These are phyloP conservation scores for Lentinula novae-zelandiae DNA, from an alignment of 1,284 basidiomycete species.

Conservation along the genomic window DNA sequence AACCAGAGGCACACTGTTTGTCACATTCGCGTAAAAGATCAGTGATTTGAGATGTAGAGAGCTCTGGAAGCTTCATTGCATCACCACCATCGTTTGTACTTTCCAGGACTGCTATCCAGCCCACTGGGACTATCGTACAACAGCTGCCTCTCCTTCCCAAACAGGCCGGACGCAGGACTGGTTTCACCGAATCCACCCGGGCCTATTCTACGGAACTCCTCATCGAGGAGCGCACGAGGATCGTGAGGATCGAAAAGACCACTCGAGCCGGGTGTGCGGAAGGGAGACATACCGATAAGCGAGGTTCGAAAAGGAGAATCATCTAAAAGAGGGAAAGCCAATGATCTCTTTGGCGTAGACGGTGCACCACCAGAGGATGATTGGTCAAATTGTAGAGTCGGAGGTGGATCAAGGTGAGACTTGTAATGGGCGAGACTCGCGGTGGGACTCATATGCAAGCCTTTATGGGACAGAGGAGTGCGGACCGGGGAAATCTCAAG, in stretches of 20 bases:
- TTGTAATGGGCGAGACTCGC: conserved; percentile 63
- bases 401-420: conserved; percentile 58
- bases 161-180: conserved; percentile 54
- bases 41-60: neutral
- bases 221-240: conserved; percentile 57
- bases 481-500: conserved; percentile 51
- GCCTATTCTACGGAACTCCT: conserved; percentile 54
- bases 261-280: conserved; percentile 53
- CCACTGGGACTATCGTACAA: conserved; percentile 43
- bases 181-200: conserved; percentile 35
- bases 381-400: conserved; percentile 29
- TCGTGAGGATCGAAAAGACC: conserved; percentile 65
- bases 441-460: conserved; percentile 62
- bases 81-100: conserved; percentile 13
- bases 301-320: conserved; percentile 60
- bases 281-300: conserved; percentile 40
- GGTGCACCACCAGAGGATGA: conserved; percentile 26
- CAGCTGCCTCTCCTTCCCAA: conserved; percentile 43
- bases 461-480: conserved; percentile 65
- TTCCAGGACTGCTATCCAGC: conserved; percentile 13
- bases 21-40: conserved; percentile 4
- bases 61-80: neutral
- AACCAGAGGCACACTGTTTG: neutral
- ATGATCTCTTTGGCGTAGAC: conserved; percentile 54
- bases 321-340: conserved; percentile 37